A percentile compares a stretch with the other conserved stretches of the same genome.
phyloP scores from a whole-genome alignment of 2,329 filamentous ascomycete genomes.

The Talaromyces islandicus region DNA sequence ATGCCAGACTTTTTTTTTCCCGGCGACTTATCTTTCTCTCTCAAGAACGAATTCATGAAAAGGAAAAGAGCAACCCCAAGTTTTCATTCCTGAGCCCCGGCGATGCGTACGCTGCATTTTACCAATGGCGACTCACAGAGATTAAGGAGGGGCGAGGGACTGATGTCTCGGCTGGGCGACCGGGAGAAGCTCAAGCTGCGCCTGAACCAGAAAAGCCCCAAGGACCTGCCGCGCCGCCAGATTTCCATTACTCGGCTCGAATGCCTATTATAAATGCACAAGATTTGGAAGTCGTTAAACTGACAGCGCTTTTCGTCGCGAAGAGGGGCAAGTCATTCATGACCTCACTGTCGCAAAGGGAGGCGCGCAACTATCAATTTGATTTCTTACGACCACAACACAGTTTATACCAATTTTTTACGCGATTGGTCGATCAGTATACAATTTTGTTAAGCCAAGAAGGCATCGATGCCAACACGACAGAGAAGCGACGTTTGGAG shows the following conservation, averaged over 20 bases:
- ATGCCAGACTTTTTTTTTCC: not conserved
- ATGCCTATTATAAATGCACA: constrained; percentile 97
- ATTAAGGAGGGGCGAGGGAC: constrained; percentile 79
- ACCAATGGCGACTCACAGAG: constrained; percentile 83
- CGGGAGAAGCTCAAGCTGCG: constrained; percentile 53
- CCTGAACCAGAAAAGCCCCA: constrained; percentile 59
- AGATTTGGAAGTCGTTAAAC: constrained; percentile 66
- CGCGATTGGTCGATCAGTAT: constrained; percentile 88
- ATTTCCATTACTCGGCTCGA: constrained; percentile 88
- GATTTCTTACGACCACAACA: constrained; percentile 94
- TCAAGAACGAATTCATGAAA: constrained; percentile 70
- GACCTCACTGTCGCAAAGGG: constrained; percentile 80
- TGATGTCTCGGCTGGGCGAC: constrained; percentile 67
- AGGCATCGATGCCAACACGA: constrained; percentile 62
- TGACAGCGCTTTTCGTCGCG: constrained; percentile 87
- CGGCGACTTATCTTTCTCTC: not conserved
- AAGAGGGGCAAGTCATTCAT: constrained; percentile 90
- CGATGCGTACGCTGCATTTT: constrained; percentile 84
- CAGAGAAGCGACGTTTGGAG: constrained; percentile 65
- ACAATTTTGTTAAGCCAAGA: constrained; percentile 66
- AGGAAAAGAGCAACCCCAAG: constrained; percentile 78
- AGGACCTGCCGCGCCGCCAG: constrained; percentile 76
- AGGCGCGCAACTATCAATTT: constrained; percentile 88
- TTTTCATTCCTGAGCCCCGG: constrained; percentile 77
- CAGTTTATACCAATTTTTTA: constrained; percentile 93